These are phyloP conservation scores for Rhodotorula diobovata DNA, from an alignment of 768 basidiomycete species.

Conservation along the genomic window DNA sequence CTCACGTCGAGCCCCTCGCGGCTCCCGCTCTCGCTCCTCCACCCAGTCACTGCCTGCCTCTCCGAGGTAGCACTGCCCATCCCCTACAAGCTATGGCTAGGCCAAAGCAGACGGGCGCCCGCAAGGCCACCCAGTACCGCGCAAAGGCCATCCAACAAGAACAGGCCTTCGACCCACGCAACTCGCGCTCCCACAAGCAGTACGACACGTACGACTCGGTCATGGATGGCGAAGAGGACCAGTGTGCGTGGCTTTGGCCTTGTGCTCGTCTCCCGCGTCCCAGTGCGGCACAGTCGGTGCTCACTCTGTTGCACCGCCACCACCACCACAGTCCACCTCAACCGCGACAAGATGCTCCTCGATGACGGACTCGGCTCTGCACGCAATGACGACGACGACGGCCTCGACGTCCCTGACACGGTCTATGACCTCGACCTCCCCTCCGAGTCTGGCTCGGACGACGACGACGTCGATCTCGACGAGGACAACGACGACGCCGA, in stretches of 20 bases:
- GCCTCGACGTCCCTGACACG: conserved; percentile 32
- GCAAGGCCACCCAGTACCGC: conserved; percentile 30
- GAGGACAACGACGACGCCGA: conserved; percentile 40
- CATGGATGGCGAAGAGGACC: conserved; percentile 33
- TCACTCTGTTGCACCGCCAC: neutral
- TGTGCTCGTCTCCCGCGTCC: neutral
- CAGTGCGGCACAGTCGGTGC: too few relatives aligned
- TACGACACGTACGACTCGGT: conserved; percentile 22
- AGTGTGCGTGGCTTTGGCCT: conserved; percentile 10
- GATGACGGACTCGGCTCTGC: conserved; percentile 3
- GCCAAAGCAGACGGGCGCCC: conserved; percentile 18
- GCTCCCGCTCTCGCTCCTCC: neutral
- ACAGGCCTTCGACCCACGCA: conserved; percentile 6
- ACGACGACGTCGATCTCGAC: neutral
- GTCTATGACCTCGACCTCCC: conserved; percentile 35
- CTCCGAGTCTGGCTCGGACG: neutral
- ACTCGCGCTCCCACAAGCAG: neutral
- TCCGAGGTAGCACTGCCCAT: neutral
- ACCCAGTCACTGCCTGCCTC: neutral
- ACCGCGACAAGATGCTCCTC: conserved; percentile 35
- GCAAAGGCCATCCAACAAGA: conserved; percentile 6
- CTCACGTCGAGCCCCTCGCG: neutral
- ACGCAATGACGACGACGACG: conserved; percentile 7
- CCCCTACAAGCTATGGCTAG: neutral
- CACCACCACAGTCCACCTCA: conserved; percentile 25